Base-by-base conservation (phyloP, 371 early-diverging fungal species). In the Mortierella sp. region DNA sequence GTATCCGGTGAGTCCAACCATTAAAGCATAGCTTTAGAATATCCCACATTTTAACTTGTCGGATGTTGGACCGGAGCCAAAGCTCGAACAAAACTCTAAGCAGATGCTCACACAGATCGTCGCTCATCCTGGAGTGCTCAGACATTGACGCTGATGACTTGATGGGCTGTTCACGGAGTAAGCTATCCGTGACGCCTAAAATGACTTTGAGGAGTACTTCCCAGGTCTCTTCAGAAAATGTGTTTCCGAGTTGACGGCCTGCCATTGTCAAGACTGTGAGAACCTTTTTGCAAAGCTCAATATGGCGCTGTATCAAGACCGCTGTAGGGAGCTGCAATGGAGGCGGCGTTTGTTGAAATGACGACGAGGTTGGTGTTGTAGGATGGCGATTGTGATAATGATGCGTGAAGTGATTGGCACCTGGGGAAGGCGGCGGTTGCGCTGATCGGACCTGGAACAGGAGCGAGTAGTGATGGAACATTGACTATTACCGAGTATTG, bases 211-310 rank as follows among this genome's bases (percentile, higher is more conserved):
- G 81, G 9, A 95, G 78, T 3, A 93, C 90, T 16, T 87, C 85
- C 96, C 96, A 96, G 0, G 95, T 94, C 45, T 91, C 92, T 60
- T 85, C 83, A 3, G 91, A 87, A 45, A 94, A 88, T 53, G 70
- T 67, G 16, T 66, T 58, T 5, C 88, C 89, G 10, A 93, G 79
- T 4, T 87, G 88, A 48, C 93, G 86, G 11, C 90, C 92, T 19
- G 93, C 91, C 83, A 85, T 90, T 3, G 89, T 86, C 24, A 93
- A 58, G 1, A 93, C 88, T 9, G 87, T 87, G 5, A 96, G 83
- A 0, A 92, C 91, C 63, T 89, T 87, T 81, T 92, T 91, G 83
- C 96, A 96, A 15, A 96, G 84, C 47, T 92, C 94, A 50, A 93
- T 85, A 67, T 95, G 91, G 22, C 87, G 84, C 47, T 87, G 89